These are phyloP conservation scores for Paxillus ammoniavirescens DNA, from an alignment of 768 basidiomycete genomes.

Conservation along the genomic window DNA sequence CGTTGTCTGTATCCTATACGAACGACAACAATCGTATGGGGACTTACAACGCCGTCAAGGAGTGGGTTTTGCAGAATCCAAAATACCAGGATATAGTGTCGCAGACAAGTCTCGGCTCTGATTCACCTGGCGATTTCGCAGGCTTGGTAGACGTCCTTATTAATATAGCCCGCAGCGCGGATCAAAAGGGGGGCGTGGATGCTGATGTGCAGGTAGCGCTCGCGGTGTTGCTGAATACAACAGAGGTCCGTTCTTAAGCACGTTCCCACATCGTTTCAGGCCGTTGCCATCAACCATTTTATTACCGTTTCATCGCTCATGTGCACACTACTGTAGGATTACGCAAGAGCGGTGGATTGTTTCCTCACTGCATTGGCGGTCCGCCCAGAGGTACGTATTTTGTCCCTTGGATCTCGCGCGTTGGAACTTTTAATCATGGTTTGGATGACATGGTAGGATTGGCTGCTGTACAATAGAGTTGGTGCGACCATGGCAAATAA, in stretches of 20 bases:
- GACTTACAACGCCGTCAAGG: constrained; percentile 78
- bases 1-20: constrained; percentile 85
- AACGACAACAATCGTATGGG: constrained; percentile 79
- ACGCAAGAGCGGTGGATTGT: constrained; percentile 90
- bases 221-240: constrained; percentile 88
- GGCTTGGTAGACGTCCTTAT: constrained; percentile 77
- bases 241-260: constrained; percentile 57
- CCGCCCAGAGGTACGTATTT: constrained; percentile 69
- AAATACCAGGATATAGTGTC: constrained; percentile 49
- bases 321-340: constrained; percentile 56
- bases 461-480: constrained; percentile 88
- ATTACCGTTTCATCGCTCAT: not conserved
- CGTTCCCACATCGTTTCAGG: not conserved
- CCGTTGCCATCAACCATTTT: not conserved
- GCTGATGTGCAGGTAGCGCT: constrained; percentile 95
- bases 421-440: not conserved
- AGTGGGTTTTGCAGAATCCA: constrained; percentile 71
- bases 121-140: constrained; percentile 35
- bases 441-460: constrained; percentile 56
- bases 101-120: constrained; percentile 28
- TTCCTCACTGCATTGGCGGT: constrained; percentile 86
- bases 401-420: not conserved
- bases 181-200: constrained; percentile 64
- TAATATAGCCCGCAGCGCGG: constrained; percentile 62
- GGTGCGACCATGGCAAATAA: constrained; percentile 95